Base-by-base conservation (phyloP, 176 grass and related monocot species). In the Pontederia crassipes region DNA sequence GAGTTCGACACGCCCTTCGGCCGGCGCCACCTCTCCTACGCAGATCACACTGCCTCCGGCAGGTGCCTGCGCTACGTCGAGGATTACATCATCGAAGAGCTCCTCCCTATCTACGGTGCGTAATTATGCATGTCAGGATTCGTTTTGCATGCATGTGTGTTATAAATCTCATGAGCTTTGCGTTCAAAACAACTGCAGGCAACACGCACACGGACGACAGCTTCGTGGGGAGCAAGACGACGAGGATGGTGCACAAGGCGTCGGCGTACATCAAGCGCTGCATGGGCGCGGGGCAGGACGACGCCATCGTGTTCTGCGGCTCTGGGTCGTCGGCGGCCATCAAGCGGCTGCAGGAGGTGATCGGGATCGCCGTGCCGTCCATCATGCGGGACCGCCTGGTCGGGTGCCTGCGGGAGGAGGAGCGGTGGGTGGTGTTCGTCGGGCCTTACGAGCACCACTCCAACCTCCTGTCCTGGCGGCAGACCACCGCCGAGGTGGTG, bases 191-290 rank as follows among this genome's bases (percentile, higher is more conserved):
- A 12, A 10, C 2, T 45, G 24, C 20, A 95, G 90, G 89, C 12
- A 95, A 89, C 72, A 95, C 90, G 12, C 90, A 95, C 72, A 89
- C 78, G 1, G 78, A 79, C 16, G 90, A 95, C 49, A 95, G 86
- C 70, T 82, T 80, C 28, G 83, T 95, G 10, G 90, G 90, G 28
- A 75, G 77, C 83, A 81, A 84, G 77, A 90, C 80, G 29, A 95
- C 86, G 15, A 14, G 71, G 17, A 80, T 78, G 52, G 86, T 84
- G 32, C 77, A 72, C 28, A 71, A 79, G 51, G 86, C 83, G 24
- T 16, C 79, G 35, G 50, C 69, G 11, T 95, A 95, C 72, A 56
- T 95, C 46, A 95, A 87, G 77, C 75, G 72, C 4, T 84, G 86
- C 75, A 77, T 87, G 80, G 86, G 90, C 16, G 90, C 51, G 0